phyloP scores from a whole-genome alignment of 768 basidiomycete species.

The Lactarius trivialis region DNA sequence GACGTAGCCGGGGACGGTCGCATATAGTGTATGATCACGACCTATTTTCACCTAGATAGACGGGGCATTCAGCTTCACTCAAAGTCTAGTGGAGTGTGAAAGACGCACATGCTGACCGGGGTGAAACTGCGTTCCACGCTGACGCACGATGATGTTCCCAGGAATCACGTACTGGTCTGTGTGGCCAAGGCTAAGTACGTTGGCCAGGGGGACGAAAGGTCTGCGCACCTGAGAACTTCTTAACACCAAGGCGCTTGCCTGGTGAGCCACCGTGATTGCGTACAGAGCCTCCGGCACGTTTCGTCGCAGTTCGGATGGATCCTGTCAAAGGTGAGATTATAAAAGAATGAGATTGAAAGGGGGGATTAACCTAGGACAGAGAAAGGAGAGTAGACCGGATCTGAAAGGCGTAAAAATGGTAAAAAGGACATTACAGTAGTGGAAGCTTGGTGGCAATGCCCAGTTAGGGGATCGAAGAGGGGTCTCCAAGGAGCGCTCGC shows the following conservation, averaged over 20 bases:
- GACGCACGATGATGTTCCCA: constrained; percentile 94
- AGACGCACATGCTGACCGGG: constrained; percentile 78
- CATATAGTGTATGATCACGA: constrained; percentile 92
- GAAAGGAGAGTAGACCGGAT: constrained; percentile 42
- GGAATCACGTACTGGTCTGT: constrained; percentile 87
- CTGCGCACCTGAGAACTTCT: constrained; percentile 85
- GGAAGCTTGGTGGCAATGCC: not conserved
- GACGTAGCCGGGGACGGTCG: constrained; percentile 83
- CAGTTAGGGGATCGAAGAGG: not conserved
- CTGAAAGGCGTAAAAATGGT: constrained; percentile 36
- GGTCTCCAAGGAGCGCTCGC: not conserved
- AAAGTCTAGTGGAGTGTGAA: constrained; percentile 10
- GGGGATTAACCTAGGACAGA: constrained; percentile 33
- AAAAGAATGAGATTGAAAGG: constrained; percentile 2
- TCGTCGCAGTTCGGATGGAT: constrained; percentile 88
- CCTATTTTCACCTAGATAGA: constrained; percentile 73
- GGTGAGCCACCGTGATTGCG: constrained; percentile 90
- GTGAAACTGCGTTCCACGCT: constrained; percentile 89
- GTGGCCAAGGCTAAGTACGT: not conserved
- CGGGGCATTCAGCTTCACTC: not conserved
- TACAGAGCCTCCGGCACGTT: constrained; percentile 91
- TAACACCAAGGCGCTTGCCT: constrained; percentile 89
- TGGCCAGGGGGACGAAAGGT: not conserved
- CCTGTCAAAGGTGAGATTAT: constrained; percentile 30
- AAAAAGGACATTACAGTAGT: constrained; percentile 44